Evolutionary conservation across 306 rosid species (phyloP).

Genomic region (Coriaria nepalensis): DNA sequence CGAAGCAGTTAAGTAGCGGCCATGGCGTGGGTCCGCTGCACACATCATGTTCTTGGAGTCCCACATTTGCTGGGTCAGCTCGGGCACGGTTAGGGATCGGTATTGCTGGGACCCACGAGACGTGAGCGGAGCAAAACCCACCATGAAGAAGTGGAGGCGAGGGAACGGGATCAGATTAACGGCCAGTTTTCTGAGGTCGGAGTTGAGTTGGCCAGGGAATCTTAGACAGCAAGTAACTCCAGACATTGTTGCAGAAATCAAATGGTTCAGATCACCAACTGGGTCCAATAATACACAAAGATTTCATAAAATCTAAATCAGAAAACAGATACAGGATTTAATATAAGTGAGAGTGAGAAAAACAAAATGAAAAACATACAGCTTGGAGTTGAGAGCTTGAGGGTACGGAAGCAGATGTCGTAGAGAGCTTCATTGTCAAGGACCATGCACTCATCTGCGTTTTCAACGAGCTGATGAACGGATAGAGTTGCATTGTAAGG

Average conservation of each 20-base stretch:
- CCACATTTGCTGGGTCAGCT: slow-evolving; percentile 83
- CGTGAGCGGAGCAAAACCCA: slow-evolving; percentile 62
- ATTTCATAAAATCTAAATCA: not conserved
- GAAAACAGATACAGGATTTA: not conserved
- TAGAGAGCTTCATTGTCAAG: slow-evolving; percentile 60
- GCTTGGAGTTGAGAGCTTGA: slow-evolving; percentile 73
- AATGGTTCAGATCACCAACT: slow-evolving; percentile 69
- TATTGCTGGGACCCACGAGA: slow-evolving; percentile 71
- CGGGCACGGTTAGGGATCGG: slow-evolving; percentile 56
- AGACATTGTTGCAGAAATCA: slow-evolving; percentile 82
- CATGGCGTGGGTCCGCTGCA: slow-evolving; percentile 64
- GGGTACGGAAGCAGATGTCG: slow-evolving; percentile 72
- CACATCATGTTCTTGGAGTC: slow-evolving; percentile 82
- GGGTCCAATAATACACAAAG: slow-evolving; percentile 1
- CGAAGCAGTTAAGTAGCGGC: slow-evolving; percentile 58
- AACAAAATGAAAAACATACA: slow-evolving; percentile 22
- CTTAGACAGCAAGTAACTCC: slow-evolving; percentile 77
- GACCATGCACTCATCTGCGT: slow-evolving; percentile 75
- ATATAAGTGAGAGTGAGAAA: not conserved
- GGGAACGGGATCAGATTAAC: slow-evolving; percentile 64
- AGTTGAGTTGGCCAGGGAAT: slow-evolving; percentile 69
- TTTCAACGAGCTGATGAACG: slow-evolving; percentile 67
- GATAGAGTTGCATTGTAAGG: slow-evolving; percentile 70
- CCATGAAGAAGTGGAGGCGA: slow-evolving; percentile 67
- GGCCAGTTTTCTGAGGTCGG: slow-evolving; percentile 52